Base-by-base conservation (phyloP, 495 filamentous ascomycete genomes). In the Hypoxylon crocopeplum region DNA sequence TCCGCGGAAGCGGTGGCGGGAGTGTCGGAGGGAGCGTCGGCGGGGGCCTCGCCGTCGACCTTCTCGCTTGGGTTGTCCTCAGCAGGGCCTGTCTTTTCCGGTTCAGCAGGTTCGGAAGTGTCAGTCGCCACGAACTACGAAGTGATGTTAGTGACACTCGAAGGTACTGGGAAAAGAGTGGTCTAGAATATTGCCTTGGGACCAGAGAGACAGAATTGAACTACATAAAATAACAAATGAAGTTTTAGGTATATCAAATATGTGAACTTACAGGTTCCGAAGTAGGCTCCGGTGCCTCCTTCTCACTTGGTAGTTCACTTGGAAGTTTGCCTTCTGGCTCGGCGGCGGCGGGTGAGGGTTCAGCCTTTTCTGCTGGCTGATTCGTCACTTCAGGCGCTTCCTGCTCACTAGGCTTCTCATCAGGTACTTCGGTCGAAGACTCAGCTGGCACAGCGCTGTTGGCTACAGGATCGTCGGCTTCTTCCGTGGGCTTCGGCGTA, bases 401-500 rank as follows among this genome's bases (percentile, higher is more conserved):
- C 34, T 48, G 12, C 5, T 25, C 53, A 36, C 22, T 45, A 15
- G 49, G 38, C 3, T 47, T 16, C 32, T 65, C 56, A n/a, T 27
- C 17, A 13, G 52, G 20, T 6, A 49, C 38, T 41, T 60, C 58
- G 37, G 49, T 36, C 22, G 48, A 48, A 25, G 56, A 39, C 36
- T 69, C 50, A 11, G 45, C 47, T 17, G 48, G 38, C 7, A 48
- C 42, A n/a, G 46, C 29, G 13, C 36, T n/a, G 5, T 50, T 41
- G 6, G 10, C 24, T 48, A n/a, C n/a, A n/a, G n/a, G 27, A 12
- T 10, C 51, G 10, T 37, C 40, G 11, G 46, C 36, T 36, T 69
- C 49, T 29, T 60, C 32, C 19, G 54, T 34, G 34, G 59, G 5
- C 33, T 62, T 59, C 33, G 49, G 45, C 10, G 33, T 52, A 25